phyloP scores from a whole-genome alignment of 108 stramenopile genomes.

The Nitzschia sp. region DNA sequence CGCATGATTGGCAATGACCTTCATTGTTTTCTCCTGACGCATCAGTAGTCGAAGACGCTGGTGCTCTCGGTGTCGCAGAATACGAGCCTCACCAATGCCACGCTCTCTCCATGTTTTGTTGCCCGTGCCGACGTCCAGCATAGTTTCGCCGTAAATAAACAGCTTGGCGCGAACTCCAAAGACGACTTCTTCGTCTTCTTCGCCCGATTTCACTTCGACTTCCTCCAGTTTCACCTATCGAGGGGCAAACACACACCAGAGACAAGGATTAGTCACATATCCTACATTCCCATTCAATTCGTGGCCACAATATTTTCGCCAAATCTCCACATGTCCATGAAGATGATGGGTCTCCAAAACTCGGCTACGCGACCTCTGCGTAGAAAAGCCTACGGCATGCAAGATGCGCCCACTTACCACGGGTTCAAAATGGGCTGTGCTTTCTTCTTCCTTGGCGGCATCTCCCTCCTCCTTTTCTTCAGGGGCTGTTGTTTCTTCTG shows the following conservation, averaged over 20 bases:
- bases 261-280: background rate
- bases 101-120: conserved; percentile 98
- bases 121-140: conserved; percentile 97
- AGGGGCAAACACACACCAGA: conserved; percentile 2
- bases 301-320: background rate
- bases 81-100: conserved; percentile 95
- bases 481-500: conserved; percentile 13
- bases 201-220: conserved; percentile 96
- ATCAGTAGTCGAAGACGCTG: conserved; percentile 91
- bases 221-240: conserved; percentile 94
- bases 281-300: background rate
- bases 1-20: conserved; percentile 97
- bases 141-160: conserved; percentile 95
- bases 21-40: conserved; percentile 99
- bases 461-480: conserved; percentile 41
- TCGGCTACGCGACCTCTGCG: background rate
- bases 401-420: conserved; percentile 62
- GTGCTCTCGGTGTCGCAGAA: conserved; percentile 94
- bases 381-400: background rate
- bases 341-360: too few species aligned
- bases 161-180: conserved; percentile 89
- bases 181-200: conserved; percentile 94
- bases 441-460: conserved; percentile 72
- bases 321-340: background rate
- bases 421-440: conserved; percentile 88